Percentiles rank a stretch among this genome's conserved stretches.
phyloP scores from a whole-genome alignment of 31 red algal genomes.

The Endocladia muricata region DNA sequence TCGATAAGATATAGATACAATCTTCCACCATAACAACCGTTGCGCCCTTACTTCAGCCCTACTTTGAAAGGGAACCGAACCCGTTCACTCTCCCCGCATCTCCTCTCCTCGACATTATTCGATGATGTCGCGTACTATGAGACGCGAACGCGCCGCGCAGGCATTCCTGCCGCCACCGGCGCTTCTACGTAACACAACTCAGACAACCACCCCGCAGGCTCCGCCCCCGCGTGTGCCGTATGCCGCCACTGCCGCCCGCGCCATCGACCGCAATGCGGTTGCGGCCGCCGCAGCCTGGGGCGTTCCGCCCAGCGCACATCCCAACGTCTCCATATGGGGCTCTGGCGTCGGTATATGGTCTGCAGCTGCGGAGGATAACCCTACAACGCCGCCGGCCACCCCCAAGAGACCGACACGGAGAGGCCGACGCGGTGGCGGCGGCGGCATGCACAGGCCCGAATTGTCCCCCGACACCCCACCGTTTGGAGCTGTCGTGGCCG shows the following conservation, averaged over 20 bases:
- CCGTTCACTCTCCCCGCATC: too few species aligned
- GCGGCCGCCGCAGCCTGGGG: slow-evolving; percentile 58
- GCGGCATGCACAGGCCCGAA: too few species aligned
- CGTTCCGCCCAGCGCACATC: slow-evolving; percentile 14
- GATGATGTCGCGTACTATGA: too few species aligned
- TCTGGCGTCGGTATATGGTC: slow-evolving; percentile 26
- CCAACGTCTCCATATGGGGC: slow-evolving; percentile 23
- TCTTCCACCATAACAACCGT: too few species aligned
- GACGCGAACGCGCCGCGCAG: too few species aligned
- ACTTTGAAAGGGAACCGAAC: too few species aligned
- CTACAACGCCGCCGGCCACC: background rate
- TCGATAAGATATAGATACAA: too few species aligned
- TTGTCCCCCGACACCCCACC: too few species aligned
- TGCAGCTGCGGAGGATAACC: background rate
- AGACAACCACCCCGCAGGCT: slow-evolving; percentile 11
- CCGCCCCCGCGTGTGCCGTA: slow-evolving; percentile 1
- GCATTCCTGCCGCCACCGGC: slow-evolving; percentile 59
- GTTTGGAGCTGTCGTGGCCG: too few species aligned
- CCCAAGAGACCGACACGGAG: background rate
- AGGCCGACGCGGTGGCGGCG: background rate
- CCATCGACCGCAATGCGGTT: slow-evolving; percentile 41
- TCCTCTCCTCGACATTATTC: too few species aligned
- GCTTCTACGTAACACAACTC: slow-evolving; percentile 34
- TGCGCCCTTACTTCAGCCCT: too few species aligned
- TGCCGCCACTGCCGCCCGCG: slow-evolving; percentile 46